These are phyloP conservation scores for Trichoderma semiorbis DNA, from an alignment of 2,329 filamentous ascomycete species.

Conservation along the genomic window DNA sequence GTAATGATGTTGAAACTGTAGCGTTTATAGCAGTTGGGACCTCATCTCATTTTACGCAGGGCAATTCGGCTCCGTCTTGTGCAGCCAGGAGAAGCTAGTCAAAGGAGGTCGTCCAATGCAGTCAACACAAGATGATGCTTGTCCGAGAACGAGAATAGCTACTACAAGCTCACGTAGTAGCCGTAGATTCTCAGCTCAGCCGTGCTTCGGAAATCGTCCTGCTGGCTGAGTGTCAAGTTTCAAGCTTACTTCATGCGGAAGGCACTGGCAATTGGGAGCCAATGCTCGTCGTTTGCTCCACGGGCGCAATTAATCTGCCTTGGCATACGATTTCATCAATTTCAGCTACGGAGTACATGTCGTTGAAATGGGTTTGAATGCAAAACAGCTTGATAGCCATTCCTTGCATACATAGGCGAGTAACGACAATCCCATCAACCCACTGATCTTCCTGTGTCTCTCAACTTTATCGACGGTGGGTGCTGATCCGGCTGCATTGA, in stretches of 20 bases:
- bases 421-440: background rate
- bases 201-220: background rate
- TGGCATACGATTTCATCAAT: background rate
- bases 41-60: background rate
- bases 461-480: background rate
- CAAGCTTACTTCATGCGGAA: background rate
- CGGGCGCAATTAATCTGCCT: background rate
- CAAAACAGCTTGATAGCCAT: background rate
- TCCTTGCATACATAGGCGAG: background rate
- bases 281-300: background rate
- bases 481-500: background rate
- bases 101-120: background rate
- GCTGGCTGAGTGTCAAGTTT: background rate
- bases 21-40: slow-evolving; percentile 3
- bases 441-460: background rate
- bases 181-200: background rate
- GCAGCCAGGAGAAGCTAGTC: background rate
- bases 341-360: background rate
- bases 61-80: background rate
- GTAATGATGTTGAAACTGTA: background rate
- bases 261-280: background rate
- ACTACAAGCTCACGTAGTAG: background rate
- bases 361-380: background rate
- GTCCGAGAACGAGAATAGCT: background rate
- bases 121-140: background rate